Conservation (phyloP, 2,329 filamentous ascomycete genomes). For the Amauroascus niger region DNA sequence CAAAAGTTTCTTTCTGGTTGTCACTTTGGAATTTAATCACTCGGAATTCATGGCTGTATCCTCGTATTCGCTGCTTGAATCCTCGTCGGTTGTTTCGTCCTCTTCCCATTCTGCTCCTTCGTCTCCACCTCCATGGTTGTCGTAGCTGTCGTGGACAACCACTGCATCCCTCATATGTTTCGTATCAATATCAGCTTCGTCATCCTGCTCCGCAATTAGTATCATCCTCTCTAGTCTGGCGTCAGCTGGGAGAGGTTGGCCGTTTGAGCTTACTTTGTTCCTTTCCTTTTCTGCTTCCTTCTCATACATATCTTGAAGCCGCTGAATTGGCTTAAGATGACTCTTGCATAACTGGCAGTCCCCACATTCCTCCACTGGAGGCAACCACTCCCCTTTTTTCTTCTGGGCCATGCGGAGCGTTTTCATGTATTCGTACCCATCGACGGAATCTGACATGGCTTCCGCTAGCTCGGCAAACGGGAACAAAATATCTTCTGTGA, state of each 20-base stretch:
- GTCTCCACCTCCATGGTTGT: too few species aligned
- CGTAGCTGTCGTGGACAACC: too few species aligned
- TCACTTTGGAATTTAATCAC: background rate
- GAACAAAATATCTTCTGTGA: background rate
- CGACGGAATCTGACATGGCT: background rate
- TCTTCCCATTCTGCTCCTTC: background rate
- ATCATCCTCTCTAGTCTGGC: too few species aligned
- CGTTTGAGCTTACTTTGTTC: too few species aligned
- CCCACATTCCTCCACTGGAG: background rate
- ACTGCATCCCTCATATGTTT: too few species aligned
- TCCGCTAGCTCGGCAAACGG: background rate
- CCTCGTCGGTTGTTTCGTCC: background rate
- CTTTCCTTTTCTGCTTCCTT: background rate
- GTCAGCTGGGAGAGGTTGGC: too few species aligned
- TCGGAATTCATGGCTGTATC: background rate
- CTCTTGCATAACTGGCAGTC: background rate
- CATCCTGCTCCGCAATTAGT: too few species aligned
- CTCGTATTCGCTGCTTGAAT: constrained; percentile 2
- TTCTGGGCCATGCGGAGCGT: background rate
- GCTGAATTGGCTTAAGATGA: background rate
- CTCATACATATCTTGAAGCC: background rate
- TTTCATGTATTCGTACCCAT: background rate
- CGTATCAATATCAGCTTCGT: too few species aligned
- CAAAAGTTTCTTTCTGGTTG: too few species aligned
- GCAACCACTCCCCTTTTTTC: background rate